Base-by-base conservation (phyloP, 371 early-diverging fungal genomes). In the Mucor circinelloides region DNA sequence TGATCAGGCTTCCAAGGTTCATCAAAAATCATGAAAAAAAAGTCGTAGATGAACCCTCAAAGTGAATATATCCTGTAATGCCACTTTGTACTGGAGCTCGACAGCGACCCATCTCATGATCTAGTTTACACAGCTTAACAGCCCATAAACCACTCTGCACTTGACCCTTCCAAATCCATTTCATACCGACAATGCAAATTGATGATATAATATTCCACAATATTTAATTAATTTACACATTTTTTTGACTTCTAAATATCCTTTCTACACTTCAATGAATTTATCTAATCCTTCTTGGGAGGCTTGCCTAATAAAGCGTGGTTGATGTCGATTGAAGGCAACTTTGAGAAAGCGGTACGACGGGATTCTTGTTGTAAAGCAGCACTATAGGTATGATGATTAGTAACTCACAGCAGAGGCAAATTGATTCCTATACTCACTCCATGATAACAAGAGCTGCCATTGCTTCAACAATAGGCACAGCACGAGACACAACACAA, bases 401-500 rank as follows among this genome's bases (percentile, higher is more conserved):
- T 21, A 48, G 48, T 42, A 42, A 15, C 44, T n/a, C 44, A 42
- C 0, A n/a, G 15, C 44, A 42, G 44, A 6, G 5, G 6, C 13
- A 7, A 15, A 15, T 42, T 6, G 13, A 42, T n/a, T 15, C n/a
- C 6, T 42, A 50, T 12, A 86, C 87, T 67, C 81, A 90, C 89
- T 99, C 99, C 94, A 97, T 97, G 46, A 97, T 81, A 34, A 91
- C 94, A 60, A 97, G 75, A 0, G 96, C 87, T 12, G 99, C 95
- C 99, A 99, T 99, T 13, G 96, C 84, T 83, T 97, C 99, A 38
- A 99, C 98, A 71, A 99, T 99, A 21, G 99, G 97, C 15, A 95
- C 94, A 6, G 99, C 99, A 38, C 99, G 82, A 8, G 97, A 94
- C 15, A 97, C 91, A 1, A 99, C 99, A 63, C 96, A 99, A 10